Percentiles rank a stretch among this genome's conserved stretches.
Conservation (phyloP, 148 eudicot genomes). For the Rhododendron ferrugineum region DNA sequence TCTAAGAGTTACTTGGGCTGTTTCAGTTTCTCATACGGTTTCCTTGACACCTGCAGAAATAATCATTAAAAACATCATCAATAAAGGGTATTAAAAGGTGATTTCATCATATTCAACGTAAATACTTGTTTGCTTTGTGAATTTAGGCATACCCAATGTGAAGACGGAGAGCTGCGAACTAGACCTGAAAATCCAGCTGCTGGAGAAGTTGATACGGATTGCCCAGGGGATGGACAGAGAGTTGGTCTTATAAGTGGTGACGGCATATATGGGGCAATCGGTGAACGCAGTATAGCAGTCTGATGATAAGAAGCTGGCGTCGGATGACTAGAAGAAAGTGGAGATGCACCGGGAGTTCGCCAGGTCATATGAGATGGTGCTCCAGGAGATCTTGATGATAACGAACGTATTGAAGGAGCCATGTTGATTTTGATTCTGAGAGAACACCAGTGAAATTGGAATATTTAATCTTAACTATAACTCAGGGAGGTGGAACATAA, state of each 20-base stretch:
- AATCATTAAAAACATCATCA: neutral
- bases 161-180: constrained; percentile 30
- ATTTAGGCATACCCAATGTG: constrained; percentile 25
- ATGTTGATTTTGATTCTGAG: constrained; percentile 62
- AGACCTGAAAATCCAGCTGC: constrained; percentile 20
- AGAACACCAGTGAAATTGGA: neutral
- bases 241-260: constrained; percentile 52
- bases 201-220: constrained; percentile 38
- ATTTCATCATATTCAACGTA: neutral
- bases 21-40: constrained; percentile 32
- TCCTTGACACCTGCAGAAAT: constrained; percentile 29
- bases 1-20: constrained; percentile 3
- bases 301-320: constrained; percentile 14
- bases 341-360: constrained; percentile 37
- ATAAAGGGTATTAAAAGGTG: neutral
- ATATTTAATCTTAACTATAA: neutral
- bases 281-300: constrained; percentile 40
- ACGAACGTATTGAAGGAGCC: constrained; percentile 35
- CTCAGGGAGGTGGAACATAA: neutral
- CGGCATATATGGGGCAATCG: constrained; percentile 40
- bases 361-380: constrained; percentile 31
- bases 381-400: constrained; percentile 24
- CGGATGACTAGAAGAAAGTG: constrained; percentile 34
- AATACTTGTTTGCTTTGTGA: neutral
- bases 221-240: constrained; percentile 44